Evolutionary conservation across 306 rosid species (phyloP).

Genomic region (Citrullus mucosospermus): DNA sequence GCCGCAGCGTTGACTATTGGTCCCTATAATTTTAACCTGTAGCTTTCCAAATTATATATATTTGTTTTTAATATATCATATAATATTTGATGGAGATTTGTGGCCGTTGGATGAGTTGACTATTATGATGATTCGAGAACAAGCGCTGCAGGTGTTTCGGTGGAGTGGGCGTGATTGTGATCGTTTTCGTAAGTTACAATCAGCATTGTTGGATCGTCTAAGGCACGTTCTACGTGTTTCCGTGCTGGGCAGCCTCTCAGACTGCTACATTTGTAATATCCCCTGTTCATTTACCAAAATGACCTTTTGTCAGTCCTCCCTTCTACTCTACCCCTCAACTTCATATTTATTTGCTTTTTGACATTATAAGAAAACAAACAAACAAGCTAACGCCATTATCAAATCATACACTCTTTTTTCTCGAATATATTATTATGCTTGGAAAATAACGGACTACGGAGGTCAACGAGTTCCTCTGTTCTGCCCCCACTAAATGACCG

Average conservation of each 20-base stretch:
- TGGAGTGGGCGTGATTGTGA: constrained; percentile 46
- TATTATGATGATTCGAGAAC: constrained; percentile 52
- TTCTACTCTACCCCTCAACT: background rate
- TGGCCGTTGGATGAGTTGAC: constrained; percentile 15
- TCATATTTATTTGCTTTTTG: background rate
- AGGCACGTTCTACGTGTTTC: constrained; percentile 80
- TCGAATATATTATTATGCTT: background rate
- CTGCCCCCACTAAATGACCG: background rate
- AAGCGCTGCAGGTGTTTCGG: constrained; percentile 25
- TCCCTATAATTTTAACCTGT: background rate
- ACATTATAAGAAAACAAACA: background rate
- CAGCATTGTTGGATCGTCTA: constrained; percentile 68
- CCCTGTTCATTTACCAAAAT: constrained; percentile 22
- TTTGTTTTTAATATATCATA: too few species aligned
- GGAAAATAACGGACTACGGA: background rate
- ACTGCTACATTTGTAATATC: constrained; percentile 78
- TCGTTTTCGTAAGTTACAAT: constrained; percentile 75
- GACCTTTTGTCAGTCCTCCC: background rate
- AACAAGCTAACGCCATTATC: background rate
- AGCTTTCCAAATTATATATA: background rate
- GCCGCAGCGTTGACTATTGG: constrained; percentile 16
- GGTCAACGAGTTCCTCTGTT: constrained; percentile 15
- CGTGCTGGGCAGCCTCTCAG: constrained; percentile 74
- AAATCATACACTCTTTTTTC: background rate
- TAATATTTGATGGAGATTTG: background rate